Evolutionary conservation across 2,329 filamentous ascomycete genomes (phyloP).

Genomic region (Calonectria honghensis): DNA sequence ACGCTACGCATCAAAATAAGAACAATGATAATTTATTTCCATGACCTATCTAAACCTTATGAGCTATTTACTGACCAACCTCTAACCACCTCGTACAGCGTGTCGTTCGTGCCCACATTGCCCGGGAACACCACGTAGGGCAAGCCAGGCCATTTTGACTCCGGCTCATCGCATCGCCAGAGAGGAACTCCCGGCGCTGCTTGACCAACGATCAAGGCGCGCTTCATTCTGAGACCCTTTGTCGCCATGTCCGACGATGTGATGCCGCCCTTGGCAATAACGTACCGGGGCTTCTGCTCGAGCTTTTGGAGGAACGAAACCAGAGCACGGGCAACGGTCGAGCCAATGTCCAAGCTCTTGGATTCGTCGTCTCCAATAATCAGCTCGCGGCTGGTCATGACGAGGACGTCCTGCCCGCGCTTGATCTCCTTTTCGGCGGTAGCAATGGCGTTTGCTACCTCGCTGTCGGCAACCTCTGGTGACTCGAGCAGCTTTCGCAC

Average conservation of each 20-base stretch:
- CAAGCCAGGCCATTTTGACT: conserved; percentile 69
- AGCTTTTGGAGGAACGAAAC: conserved; percentile 69
- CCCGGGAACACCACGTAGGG: conserved; percentile 63
- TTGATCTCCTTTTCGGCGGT: conserved; percentile 63
- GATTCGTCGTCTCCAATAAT: conserved; percentile 67
- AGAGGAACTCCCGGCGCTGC: conserved; percentile 75
- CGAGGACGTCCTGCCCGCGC: conserved; percentile 70
- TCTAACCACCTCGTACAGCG: conserved; percentile 44
- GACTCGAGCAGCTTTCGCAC: conserved; percentile 68
- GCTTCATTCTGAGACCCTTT: conserved; percentile 72
- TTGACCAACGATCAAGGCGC: conserved; percentile 73
- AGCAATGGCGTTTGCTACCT: conserved; percentile 57
- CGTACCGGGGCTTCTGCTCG: conserved; percentile 70
- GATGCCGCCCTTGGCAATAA: conserved; percentile 77
- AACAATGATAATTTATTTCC: background rate
- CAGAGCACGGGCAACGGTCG: conserved; percentile 69
- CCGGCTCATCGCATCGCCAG: conserved; percentile 74
- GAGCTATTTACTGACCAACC: conserved; percentile 37
- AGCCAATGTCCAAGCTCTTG: conserved; percentile 73
- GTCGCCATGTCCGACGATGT: conserved; percentile 76
- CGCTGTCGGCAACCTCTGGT: conserved; percentile 53
- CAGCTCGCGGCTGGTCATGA: conserved; percentile 76
- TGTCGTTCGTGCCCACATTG: conserved; percentile 47
- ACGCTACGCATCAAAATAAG: background rate
- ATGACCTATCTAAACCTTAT: background rate